Evolutionary conservation across 2,329 filamentous ascomycete genomes (phyloP).

Genomic region (Rutstroemia sydowiana): DNA sequence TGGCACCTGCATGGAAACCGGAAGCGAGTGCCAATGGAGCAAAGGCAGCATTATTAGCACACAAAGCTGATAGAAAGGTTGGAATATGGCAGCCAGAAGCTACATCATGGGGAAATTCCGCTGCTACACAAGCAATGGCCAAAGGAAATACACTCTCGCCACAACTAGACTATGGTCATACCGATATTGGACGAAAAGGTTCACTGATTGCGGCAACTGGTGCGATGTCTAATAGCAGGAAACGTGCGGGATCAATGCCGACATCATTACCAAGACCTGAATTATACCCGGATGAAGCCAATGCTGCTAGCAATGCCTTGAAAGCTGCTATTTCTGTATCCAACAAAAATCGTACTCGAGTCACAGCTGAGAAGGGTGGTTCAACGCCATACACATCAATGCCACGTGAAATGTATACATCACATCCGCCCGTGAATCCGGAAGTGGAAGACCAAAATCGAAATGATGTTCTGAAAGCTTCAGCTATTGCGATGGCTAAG

Average conservation of each 20-base stretch:
- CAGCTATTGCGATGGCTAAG: constrained; percentile 82
- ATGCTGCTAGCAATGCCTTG: constrained; percentile 60
- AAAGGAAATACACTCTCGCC: constrained; percentile 33
- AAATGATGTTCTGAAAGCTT: constrained; percentile 68
- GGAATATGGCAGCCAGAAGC: constrained; percentile 44
- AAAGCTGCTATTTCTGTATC: constrained; percentile 62
- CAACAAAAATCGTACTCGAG: constrained; percentile 12
- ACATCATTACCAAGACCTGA: constrained; percentile 29
- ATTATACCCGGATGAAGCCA: constrained; percentile 48
- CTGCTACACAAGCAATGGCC: constrained; percentile 61
- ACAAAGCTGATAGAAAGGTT: constrained; percentile 42
- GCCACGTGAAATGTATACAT: constrained; percentile 69
- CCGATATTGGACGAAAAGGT: constrained; percentile 47
- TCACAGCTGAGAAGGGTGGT: constrained; percentile 43
- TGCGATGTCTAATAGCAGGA: constrained; percentile 55
- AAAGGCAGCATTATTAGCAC: constrained; percentile 67
- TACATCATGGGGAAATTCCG: constrained; percentile 49
- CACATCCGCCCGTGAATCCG: constrained; percentile 61
- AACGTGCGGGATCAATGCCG: constrained; percentile 57
- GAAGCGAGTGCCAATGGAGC: constrained; percentile 58
- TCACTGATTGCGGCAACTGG: constrained; percentile 71
- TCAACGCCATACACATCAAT: constrained; percentile 60
- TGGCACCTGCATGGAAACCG: constrained; percentile 50
- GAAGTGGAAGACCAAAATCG: constrained; percentile 69
- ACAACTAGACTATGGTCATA: constrained; percentile 39